These are phyloP conservation scores for Collybia sp. DNA, from an alignment of 768 basidiomycete species.

Conservation along the genomic window DNA sequence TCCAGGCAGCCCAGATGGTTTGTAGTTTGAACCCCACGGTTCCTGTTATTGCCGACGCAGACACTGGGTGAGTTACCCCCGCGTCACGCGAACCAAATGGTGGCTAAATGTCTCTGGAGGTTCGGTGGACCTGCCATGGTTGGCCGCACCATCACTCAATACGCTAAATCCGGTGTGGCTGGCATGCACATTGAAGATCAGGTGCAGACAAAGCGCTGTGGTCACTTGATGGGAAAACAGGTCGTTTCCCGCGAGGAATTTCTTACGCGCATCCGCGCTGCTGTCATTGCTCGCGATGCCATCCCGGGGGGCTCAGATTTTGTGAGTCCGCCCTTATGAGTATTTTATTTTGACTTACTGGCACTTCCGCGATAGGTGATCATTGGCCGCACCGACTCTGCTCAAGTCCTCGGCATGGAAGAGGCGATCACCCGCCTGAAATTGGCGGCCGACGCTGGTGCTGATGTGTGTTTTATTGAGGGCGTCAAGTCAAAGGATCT, in stretches of 20 bases:
- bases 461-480: conserved; percentile 81
- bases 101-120: conserved; percentile 11
- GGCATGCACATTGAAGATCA: conserved; percentile 80
- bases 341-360: background rate
- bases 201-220: conserved; percentile 79
- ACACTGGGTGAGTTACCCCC: conserved; percentile 52
- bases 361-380: conserved; percentile 40
- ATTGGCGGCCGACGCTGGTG: conserved; percentile 68
- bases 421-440: conserved; percentile 64
- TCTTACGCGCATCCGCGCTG: conserved; percentile 69
- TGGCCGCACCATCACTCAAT: conserved; percentile 71
- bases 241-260: conserved; percentile 79
- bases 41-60: conserved; percentile 77
- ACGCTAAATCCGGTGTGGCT: conserved; percentile 67
- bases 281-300: conserved; percentile 70
- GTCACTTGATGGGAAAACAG: conserved; percentile 77
- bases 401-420: conserved; percentile 76
- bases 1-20: conserved; percentile 64
- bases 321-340: conserved; percentile 28
- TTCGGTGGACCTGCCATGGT: conserved; percentile 77
- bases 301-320: conserved; percentile 76
- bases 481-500: conserved; percentile 69
- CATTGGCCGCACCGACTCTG: conserved; percentile 74
- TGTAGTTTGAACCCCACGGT: conserved; percentile 57
- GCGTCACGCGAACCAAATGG: background rate